Base-by-base conservation (phyloP, 1,284 basidiomycete genomes). In the Rhodofomes roseus region DNA sequence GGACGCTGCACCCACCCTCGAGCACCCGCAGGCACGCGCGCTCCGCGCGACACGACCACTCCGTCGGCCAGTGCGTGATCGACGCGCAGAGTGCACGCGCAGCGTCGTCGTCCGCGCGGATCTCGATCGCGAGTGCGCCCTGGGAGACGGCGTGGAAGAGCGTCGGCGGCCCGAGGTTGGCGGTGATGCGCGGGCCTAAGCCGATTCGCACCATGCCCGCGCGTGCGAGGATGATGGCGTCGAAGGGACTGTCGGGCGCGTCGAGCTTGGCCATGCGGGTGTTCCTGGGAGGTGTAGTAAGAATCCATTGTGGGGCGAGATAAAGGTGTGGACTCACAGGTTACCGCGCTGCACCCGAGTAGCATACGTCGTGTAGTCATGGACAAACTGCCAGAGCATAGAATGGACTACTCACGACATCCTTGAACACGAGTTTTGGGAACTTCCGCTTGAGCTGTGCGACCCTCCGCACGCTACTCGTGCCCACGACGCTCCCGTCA, bases 1-100 rank as follows among this genome's bases (percentile, higher is more conserved):
- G 97, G 1, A 99, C 95, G 61, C 92, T 96, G 74, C 97, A 99
- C 29, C 96, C 97, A 12, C 97, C 97, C 73, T 99, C 96, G 56
- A 99, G 80, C 39, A 92, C 88, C 39, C 89, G 81, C 63, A 99
- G 79, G 72, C 93, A 89, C 1, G 90, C 91, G 12, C 96, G 85
- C 75, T 99, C 97, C 7, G 93, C 93, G 22, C 81, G 77, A 68
- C 90, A 92, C 57, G 71, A 76, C 86, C 87, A 92, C 60, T 88
- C 81, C 0, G 93, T 94, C 68, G 80, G 79, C 78, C 85, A 85
- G 72, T 96, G 90, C 2, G 84, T 91, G 50, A 95, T 73, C 22
- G 77, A 77, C 44, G 81, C 77, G 68, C 93, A 88, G 12, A 94
- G 74, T 57, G 82, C 81, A 44, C 81, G 76, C 2, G 87, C 80